These are phyloP conservation scores for Saraca asoca DNA, from an alignment of 331 rosid species.

Conservation along the genomic window DNA sequence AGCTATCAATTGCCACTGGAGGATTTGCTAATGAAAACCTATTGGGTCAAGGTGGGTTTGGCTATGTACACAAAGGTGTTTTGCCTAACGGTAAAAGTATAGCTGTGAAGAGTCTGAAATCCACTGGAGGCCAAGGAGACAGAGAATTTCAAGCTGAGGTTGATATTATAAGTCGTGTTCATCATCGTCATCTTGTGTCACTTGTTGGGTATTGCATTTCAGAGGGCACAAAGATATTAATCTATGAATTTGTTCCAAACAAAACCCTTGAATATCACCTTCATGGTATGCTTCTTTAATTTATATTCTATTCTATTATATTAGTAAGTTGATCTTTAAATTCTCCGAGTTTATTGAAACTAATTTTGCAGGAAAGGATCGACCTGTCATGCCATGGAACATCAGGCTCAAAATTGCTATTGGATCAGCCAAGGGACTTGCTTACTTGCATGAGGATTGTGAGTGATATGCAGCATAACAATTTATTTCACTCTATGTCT, in stretches of 20 bases:
- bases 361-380: conserved; percentile 41
- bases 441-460: conserved; percentile 87
- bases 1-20: conserved; percentile 55
- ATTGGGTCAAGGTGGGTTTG: conserved; percentile 73
- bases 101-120: conserved; percentile 68
- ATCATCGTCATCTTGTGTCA: conserved; percentile 79
- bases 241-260: conserved; percentile 73
- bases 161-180: conserved; percentile 75
- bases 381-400: conserved; percentile 58
- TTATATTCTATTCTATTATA: neutral
- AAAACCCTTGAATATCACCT: conserved; percentile 68
- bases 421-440: conserved; percentile 84
- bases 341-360: neutral
- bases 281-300: conserved; percentile 40
- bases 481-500: neutral
- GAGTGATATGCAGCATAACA: conserved; percentile 11
- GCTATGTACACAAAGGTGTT: conserved; percentile 71
- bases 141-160: conserved; percentile 71
- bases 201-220: conserved; percentile 70
- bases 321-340: no score
- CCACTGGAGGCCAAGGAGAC: conserved; percentile 60
- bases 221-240: conserved; percentile 44
- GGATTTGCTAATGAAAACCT: conserved; percentile 50
- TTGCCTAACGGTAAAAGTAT: conserved; percentile 77
- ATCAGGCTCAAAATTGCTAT: conserved; percentile 63